Evolutionary conservation across 2,329 filamentous ascomycete genomes (phyloP).

Genomic region (Rutstroemia sp.): DNA sequence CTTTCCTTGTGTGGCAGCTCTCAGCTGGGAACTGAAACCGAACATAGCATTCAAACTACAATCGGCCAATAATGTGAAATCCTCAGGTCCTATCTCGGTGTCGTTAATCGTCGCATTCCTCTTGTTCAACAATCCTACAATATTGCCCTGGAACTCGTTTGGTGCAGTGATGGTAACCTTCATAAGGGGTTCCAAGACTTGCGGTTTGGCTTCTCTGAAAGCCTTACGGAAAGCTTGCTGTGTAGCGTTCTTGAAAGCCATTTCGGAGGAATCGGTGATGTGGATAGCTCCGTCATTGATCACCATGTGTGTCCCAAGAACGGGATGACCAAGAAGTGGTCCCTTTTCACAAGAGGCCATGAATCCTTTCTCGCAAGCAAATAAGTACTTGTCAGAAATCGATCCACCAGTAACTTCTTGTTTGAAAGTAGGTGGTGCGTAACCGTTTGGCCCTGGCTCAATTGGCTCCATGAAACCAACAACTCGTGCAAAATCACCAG

Average conservation of each 20-base stretch:
- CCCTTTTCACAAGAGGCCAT: slow-evolving; percentile 74
- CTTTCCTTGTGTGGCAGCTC: slow-evolving; percentile 94
- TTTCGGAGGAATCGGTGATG: slow-evolving; percentile 95
- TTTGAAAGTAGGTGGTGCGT: slow-evolving; percentile 72
- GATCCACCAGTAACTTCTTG: slow-evolving; percentile 80
- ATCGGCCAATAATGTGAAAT: slow-evolving; percentile 88
- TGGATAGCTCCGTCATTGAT: slow-evolving; percentile 95
- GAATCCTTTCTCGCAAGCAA: slow-evolving; percentile 94
- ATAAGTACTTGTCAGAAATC: slow-evolving; percentile 93
- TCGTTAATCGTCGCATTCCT: slow-evolving; percentile 91
- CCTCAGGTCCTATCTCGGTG: slow-evolving; percentile 86
- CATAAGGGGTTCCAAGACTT: slow-evolving; percentile 93
- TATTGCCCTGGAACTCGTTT: slow-evolving; percentile 94
- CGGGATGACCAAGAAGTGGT: slow-evolving; percentile 84
- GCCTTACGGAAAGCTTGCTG: slow-evolving; percentile 96
- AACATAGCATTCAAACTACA: slow-evolving; percentile 97
- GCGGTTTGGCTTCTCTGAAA: slow-evolving; percentile 71
- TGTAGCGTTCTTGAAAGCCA: slow-evolving; percentile 89
- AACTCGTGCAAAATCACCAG: slow-evolving; percentile 91
- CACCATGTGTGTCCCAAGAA: slow-evolving; percentile 84
- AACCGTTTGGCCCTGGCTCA: slow-evolving; percentile 36
- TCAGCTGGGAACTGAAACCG: slow-evolving; percentile 84
- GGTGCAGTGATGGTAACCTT: slow-evolving; percentile 96
- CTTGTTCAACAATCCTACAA: slow-evolving; percentile 95
- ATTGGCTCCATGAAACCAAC: slow-evolving; percentile 87